phyloP scores from a whole-genome alignment of 257 asterid species.

The Avicennia marina region DNA sequence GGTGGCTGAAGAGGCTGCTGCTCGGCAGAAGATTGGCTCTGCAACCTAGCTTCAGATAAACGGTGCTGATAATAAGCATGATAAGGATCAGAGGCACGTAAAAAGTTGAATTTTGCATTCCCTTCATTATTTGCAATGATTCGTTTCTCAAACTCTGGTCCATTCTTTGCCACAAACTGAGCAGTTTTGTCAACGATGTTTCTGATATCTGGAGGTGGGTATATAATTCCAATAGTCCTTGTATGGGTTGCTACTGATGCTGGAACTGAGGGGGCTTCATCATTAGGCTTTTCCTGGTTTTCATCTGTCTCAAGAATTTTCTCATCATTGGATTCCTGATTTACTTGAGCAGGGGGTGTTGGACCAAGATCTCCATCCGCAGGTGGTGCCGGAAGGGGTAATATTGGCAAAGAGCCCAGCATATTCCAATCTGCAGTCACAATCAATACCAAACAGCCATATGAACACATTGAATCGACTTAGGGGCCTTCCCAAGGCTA shows the following conservation, averaged over 20 bases:
- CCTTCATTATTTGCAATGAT: conserved; percentile 75
- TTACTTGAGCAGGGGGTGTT: neutral
- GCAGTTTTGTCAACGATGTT: conserved; percentile 84
- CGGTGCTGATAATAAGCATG: conserved; percentile 92
- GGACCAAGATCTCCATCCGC: conserved; percentile 15
- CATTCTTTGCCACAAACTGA: conserved; percentile 87
- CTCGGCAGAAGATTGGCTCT: conserved; percentile 48
- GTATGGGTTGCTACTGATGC: conserved; percentile 80
- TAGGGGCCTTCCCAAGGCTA: neutral
- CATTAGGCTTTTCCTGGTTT: conserved; percentile 28
- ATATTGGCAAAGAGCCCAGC: conserved; percentile 62
- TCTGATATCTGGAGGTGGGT: conserved; percentile 90
- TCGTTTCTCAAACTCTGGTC: conserved; percentile 79
- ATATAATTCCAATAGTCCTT: conserved; percentile 74
- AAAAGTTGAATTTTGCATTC: conserved; percentile 74
- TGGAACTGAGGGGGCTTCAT: conserved; percentile 33
- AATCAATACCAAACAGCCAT: neutral
- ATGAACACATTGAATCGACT: neutral
- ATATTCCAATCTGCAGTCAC: conserved; percentile 33
- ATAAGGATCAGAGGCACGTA: conserved; percentile 81
- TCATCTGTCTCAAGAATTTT: conserved; percentile 23
- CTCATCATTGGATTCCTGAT: neutral
- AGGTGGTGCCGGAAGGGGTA: conserved; percentile 88
- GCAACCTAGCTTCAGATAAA: conserved; percentile 75
- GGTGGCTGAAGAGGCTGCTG: conserved; percentile 29